A percentile compares a stretch with the other conserved stretches of the same genome.
Evolutionary conservation across 306 rosid genomes (phyloP).

Genomic region (Pyrus pyrifolia): DNA sequence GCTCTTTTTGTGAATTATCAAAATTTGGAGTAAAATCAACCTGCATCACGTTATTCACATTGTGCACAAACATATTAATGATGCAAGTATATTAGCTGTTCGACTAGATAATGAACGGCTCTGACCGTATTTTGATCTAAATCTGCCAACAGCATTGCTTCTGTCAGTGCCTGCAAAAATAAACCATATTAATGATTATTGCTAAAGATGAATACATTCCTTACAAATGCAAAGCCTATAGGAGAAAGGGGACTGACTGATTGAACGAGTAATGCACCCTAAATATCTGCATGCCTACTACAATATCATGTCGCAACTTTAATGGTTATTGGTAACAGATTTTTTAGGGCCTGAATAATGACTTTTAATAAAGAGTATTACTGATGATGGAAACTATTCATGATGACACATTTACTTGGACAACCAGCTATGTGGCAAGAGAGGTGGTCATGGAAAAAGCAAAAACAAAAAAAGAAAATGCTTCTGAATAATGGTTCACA

Average conservation of each 20-base stretch:
- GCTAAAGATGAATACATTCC: slow-evolving; percentile 4
- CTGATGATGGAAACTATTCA: neutral
- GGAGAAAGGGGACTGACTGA: neutral
- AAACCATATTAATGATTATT: slow-evolving; percentile 10
- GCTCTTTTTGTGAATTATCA: slow-evolving; percentile 93
- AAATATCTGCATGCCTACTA: neutral
- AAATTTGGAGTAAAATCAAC: slow-evolving; percentile 90
- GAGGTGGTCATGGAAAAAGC: neutral
- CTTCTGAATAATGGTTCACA: neutral
- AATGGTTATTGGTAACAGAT: neutral
- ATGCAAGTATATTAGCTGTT: slow-evolving; percentile 10
- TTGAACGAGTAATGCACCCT: neutral
- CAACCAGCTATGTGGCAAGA: neutral
- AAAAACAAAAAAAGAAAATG: neutral
- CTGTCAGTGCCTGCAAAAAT: slow-evolving; percentile 69
- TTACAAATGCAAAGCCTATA: neutral
- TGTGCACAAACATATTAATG: slow-evolving; percentile 1
- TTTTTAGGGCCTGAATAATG: neutral
- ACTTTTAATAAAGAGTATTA: neutral
- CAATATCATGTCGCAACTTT: neutral
- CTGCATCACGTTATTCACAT: slow-evolving; percentile 36
- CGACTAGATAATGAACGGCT: slow-evolving; percentile 22
- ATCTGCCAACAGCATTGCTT: slow-evolving; percentile 86
- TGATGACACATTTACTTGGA: neutral
- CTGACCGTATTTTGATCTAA: slow-evolving; percentile 77